phyloP scores from a whole-genome alignment of 768 basidiomycete species.

The Boletus fagicola region DNA sequence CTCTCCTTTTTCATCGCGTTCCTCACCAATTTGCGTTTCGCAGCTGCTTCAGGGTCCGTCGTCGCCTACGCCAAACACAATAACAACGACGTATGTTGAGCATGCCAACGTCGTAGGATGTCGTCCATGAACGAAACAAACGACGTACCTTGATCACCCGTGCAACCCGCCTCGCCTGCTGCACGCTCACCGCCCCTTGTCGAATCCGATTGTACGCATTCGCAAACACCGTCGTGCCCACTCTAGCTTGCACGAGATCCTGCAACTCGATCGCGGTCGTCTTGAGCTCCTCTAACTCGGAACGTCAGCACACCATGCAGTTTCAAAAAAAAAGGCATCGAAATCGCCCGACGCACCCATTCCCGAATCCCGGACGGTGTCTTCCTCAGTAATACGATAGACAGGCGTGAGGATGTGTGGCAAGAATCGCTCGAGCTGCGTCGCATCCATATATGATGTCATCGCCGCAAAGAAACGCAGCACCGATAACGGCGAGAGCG shows the following conservation, averaged over 20 bases:
- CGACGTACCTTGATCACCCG: conserved; percentile 47
- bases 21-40: conserved; percentile 68
- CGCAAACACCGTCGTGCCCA: conserved; percentile 86
- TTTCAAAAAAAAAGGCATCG: no score
- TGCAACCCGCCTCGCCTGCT: conserved; percentile 68
- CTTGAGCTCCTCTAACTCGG: conserved; percentile 69
- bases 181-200: conserved; percentile 61
- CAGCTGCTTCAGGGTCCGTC: conserved; percentile 72
- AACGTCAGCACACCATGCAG: no score
- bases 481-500: conserved; percentile 72
- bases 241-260: conserved; percentile 82
- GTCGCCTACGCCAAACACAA: conserved; percentile 47
- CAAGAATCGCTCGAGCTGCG: conserved; percentile 63
- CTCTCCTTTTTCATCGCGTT: conserved; percentile 82
- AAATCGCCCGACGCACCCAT: conserved; percentile 56
- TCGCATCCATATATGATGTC: conserved; percentile 63
- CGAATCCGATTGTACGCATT: conserved; percentile 76
- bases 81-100: not conserved
- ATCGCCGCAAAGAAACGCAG: conserved; percentile 96
- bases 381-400: conserved; percentile 85
- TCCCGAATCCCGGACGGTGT: conserved; percentile 70
- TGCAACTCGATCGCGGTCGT: conserved; percentile 78
- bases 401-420: conserved; percentile 84
- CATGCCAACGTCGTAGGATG: not conserved
- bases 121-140: no score